Base-by-base conservation (phyloP, 371 early-diverging fungal species). In the Rhizopus stolonifer region DNA sequence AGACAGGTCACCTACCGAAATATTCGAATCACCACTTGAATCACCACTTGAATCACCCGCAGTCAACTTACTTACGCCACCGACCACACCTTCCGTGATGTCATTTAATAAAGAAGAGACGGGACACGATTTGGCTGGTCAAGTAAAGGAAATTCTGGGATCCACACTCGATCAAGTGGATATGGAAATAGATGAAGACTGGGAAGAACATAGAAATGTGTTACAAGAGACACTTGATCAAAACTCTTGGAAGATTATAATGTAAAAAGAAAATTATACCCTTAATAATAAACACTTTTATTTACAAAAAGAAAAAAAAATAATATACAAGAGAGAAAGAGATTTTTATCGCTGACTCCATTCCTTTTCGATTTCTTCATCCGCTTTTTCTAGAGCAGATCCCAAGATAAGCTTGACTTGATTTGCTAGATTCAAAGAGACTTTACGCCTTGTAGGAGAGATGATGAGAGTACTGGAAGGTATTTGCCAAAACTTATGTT, bases 131-230 rank as follows among this genome's bases (percentile, higher is more conserved):
- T 38, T 58, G 14, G 58, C 65, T 8, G 34, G 11, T 21, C 57
- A 57, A 32, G 58, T 65, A 2, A 24, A 50, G 25, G 54, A 46
- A 13, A 50, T 65, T 8, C 23, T 65, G 21, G 65, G 61, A 0
- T 60, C 60, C 3, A 42, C 60, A 1, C 18, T 65, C 8, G 58
- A 49, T 4, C 54, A 65, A 32, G 58, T 60, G 3, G 65, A 65
- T 45, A 54, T 60, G 19, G 61, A 65, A 17, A 65, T 65, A 17
- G 65, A 65, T 26, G 11, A 38, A 29, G 58, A 60, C 36, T 65
- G 65, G 65, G 65, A 65, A 38, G 17, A 42, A 14, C 60, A 60
- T 11, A 38, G 65, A 39, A 46, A 31, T 14, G 13, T 17, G 18
- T 38, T 65, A 34, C 26, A 18, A 4, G 3, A 42, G 7, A 42